phyloP scores from a whole-genome alignment of 139 green algal genomes.

The Auxenochlorella pyrenoidosa region DNA sequence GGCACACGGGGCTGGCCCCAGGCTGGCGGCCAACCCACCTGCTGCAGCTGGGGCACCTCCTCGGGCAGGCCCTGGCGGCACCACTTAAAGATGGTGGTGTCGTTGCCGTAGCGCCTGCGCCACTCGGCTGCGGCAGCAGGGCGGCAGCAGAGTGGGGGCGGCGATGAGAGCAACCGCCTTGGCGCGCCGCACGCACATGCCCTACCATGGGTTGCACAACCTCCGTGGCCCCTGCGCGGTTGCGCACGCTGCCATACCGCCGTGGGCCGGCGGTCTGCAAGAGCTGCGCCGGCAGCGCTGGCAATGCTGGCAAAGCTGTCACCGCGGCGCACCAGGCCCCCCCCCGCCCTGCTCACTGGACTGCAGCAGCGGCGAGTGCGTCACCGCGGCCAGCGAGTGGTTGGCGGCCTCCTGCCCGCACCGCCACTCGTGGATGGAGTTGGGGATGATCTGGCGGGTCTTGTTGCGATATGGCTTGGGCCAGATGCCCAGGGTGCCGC shows the following conservation, averaged over 20 bases:
- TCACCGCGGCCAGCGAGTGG: neutral
- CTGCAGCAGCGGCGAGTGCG: slow-evolving; percentile 13
- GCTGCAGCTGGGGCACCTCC: slow-evolving; percentile 43
- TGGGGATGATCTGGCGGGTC: slow-evolving; percentile 22
- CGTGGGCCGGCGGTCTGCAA: too few species aligned
- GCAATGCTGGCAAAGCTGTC: too few species aligned
- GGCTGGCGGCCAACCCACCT: neutral
- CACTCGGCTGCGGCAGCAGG: slow-evolving; percentile 17
- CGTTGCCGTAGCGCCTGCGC: slow-evolving; percentile 24
- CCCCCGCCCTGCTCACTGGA: slow-evolving; percentile 1
- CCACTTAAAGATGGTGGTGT: slow-evolving; percentile 32
- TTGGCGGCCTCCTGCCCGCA: slow-evolving; percentile 4
- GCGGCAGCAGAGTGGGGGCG: too few species aligned
- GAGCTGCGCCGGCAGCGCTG: too few species aligned
- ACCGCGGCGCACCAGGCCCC: too few species aligned
- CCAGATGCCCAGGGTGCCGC: slow-evolving; percentile 17
- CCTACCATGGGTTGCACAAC: too few species aligned
- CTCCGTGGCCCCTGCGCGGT: too few species aligned
- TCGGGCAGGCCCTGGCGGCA: slow-evolving; percentile 30
- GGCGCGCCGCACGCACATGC: too few species aligned
- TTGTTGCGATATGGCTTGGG: slow-evolving; percentile 36
- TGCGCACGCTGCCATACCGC: too few species aligned
- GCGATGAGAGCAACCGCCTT: too few species aligned
- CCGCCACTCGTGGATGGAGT: slow-evolving; percentile 21
- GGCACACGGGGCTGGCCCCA: neutral